A percentile compares a stretch with the other conserved stretches of the same genome.
Conservation (phyloP, 805 yeast genomes). For the Hagleromyces aurorensis region DNA sequence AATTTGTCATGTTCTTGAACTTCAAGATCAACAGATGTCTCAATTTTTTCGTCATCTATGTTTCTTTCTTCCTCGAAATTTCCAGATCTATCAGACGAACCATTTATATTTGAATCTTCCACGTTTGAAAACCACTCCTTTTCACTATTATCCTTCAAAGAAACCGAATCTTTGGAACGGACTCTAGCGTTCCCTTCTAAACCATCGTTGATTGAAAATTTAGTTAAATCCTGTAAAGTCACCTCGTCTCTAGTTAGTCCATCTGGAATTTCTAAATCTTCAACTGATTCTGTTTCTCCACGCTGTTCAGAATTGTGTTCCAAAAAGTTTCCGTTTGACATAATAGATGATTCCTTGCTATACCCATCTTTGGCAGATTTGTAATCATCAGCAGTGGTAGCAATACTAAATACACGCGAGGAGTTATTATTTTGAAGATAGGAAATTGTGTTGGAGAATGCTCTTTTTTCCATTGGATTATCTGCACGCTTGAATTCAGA, state of each 20-base stretch:
- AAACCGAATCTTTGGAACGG: no score
- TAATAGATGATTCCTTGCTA: slow-evolving; percentile 3
- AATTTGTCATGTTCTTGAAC: no score
- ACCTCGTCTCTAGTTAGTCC: slow-evolving; percentile 7
- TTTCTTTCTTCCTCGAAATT: no score
- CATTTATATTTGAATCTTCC: not conserved
- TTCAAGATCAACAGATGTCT: no score
- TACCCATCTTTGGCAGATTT: slow-evolving; percentile 18
- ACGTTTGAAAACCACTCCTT: not conserved
- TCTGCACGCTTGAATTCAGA: slow-evolving; percentile 3
- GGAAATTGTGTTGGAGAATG: slow-evolving; percentile 1
- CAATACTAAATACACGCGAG: slow-evolving; percentile 20
- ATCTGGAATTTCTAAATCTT: slow-evolving; percentile 14
- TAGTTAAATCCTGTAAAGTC: slow-evolving; percentile 2
- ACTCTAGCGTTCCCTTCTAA: no score
- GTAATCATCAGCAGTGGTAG: slow-evolving; percentile 22
- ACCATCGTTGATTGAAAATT: not conserved
- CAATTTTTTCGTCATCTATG: no score
- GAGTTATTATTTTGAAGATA: slow-evolving; percentile 6
- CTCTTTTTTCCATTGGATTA: slow-evolving; percentile 1
- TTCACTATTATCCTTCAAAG: not conserved
- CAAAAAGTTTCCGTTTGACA: slow-evolving; percentile 2
- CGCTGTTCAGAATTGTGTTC: slow-evolving; percentile 1
- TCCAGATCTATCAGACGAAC: not conserved
- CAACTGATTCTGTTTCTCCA: slow-evolving; percentile 6